A percentile compares a stretch with the other conserved stretches of the same genome.
Evolutionary conservation across 225 moss, liverwort and hornwort genomes (phyloP).

Genomic region (Straminergon stramineum): DNA sequence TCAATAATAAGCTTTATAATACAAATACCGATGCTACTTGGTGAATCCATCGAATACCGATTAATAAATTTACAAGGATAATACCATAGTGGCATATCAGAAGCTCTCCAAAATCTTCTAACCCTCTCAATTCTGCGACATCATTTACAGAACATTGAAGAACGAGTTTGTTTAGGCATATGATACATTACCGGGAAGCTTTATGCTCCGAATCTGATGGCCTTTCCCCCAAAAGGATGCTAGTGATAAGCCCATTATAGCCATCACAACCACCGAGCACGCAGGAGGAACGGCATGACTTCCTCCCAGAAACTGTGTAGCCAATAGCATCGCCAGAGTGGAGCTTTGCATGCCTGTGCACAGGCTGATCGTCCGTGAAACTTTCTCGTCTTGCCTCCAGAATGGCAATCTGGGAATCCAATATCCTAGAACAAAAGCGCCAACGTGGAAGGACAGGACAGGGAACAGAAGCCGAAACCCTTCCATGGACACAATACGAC

Average conservation of each 20-base stretch:
- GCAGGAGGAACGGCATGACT: constrained; percentile 96
- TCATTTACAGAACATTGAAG: neutral
- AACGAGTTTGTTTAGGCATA: constrained; percentile 12
- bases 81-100: constrained; percentile 10
- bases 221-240: constrained; percentile 94
- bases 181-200: constrained; percentile 13
- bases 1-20: constrained; percentile 12
- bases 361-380: constrained; percentile 72
- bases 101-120: constrained; percentile 15
- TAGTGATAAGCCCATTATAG: constrained; percentile 81
- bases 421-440: constrained; percentile 74
- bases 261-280: constrained; percentile 98
- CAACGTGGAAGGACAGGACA: constrained; percentile 68
- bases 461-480: constrained; percentile 78
- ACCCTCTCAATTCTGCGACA: neutral
- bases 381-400: constrained; percentile 86
- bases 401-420: constrained; percentile 68
- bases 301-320: constrained; percentile 89
- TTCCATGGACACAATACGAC: constrained; percentile 54
- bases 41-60: constrained; percentile 10
- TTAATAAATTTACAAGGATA: constrained; percentile 30
- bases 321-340: constrained; percentile 94
- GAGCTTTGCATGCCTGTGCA: constrained; percentile 99
- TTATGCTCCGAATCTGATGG: constrained; percentile 31
- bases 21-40: constrained; percentile 21